Conservation (phyloP, 2,329 filamentous ascomycete species). For the Metarhizium rileyi region DNA sequence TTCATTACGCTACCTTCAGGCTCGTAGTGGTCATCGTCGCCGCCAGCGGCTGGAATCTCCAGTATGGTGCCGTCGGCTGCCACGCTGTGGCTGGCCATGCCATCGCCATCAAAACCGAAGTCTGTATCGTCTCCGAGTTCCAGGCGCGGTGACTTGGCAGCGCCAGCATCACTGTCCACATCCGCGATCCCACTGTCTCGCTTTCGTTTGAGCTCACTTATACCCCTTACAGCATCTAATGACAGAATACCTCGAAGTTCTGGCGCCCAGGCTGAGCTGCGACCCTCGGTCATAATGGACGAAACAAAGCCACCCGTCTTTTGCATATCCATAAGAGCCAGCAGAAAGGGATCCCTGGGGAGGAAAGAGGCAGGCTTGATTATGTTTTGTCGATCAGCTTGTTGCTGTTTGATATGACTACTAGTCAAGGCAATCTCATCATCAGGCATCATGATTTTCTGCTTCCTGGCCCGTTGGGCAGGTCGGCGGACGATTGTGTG, state of each 20-base stretch:
- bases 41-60: conserved; percentile 46
- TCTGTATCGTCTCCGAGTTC: conserved; percentile 60
- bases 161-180: conserved; percentile 56
- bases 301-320: conserved; percentile 84
- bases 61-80: conserved; percentile 52
- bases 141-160: conserved; percentile 59
- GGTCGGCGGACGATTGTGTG: conserved; percentile 54
- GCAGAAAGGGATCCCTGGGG: conserved; percentile 74
- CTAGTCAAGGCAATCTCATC: conserved; percentile 67
- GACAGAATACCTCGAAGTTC: conserved; percentile 91
- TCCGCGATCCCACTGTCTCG: conserved; percentile 80
- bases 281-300: conserved; percentile 72
- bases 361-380: conserved; percentile 74
- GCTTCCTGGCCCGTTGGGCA: conserved; percentile 63
- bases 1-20: conserved; percentile 40
- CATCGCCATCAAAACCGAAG: conserved; percentile 32
- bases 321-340: conserved; percentile 86
- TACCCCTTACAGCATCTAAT: conserved; percentile 65
- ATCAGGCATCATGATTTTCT: conserved; percentile 77
- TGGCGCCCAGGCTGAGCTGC: conserved; percentile 75
- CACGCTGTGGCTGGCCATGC: conserved; percentile 39
- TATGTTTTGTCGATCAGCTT: conserved; percentile 77
- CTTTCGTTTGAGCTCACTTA: conserved; percentile 84
- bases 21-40: conserved; percentile 36
- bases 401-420: conserved; percentile 74